These are phyloP conservation scores for Imleria badia DNA, from an alignment of 768 basidiomycete genomes.

Conservation along the genomic window DNA sequence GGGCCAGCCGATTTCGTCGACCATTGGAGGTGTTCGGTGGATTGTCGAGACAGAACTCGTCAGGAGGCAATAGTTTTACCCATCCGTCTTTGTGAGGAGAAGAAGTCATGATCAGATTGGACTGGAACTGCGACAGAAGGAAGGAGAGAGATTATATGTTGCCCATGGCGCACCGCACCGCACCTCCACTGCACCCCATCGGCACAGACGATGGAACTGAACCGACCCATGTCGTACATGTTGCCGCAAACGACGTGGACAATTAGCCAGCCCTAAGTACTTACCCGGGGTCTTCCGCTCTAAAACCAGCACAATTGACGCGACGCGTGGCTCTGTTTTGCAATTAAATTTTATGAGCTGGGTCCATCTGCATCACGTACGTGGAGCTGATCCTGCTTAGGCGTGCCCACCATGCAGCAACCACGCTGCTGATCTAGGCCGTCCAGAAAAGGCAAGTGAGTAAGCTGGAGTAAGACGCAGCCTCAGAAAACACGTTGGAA, in stretches of 20 bases:
- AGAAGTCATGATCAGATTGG: constrained; percentile 17
- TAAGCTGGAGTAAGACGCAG: constrained; percentile 22
- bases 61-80: constrained; percentile 29
- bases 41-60: constrained; percentile 41
- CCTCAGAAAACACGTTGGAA: constrained; percentile 25
- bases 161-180: constrained; percentile 21
- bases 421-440: constrained; percentile 18
- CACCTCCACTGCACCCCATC: constrained; percentile 22
- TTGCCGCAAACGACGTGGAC: constrained; percentile 16
- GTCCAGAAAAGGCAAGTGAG: constrained; percentile 28
- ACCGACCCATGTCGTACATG: constrained; percentile 10
- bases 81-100: constrained; percentile 23
- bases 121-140: neutral
- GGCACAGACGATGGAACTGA: constrained; percentile 11
- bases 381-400: constrained; percentile 5
- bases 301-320: constrained; percentile 12
- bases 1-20: constrained; percentile 43
- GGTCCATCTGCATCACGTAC: neutral
- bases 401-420: constrained; percentile 22
- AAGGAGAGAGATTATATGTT: constrained; percentile 20
- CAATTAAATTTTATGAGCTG: neutral
- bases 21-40: constrained; percentile 38
- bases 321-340: constrained; percentile 3
- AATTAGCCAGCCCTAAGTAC: constrained; percentile 13
- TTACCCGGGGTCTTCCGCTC: constrained; percentile 10